phyloP scores from a whole-genome alignment of 2,329 filamentous ascomycete genomes.

The Chaetomiaceae sp. region DNA sequence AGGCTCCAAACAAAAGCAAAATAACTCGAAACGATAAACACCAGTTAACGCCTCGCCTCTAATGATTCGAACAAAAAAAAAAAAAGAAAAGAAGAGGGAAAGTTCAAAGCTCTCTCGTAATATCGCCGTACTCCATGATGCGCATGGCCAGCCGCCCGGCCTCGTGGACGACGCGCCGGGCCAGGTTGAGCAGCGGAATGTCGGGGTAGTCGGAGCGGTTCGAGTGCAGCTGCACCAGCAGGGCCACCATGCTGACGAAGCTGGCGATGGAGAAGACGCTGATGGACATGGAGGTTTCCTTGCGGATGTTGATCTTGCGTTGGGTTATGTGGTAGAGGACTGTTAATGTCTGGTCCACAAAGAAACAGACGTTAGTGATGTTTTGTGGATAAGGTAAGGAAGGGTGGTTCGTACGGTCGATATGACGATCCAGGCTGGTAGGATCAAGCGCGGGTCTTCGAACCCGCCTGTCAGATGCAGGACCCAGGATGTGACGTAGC shows the following conservation, averaged over 20 bases:
- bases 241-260: conserved; percentile 68
- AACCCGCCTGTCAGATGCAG: conserved; percentile 67
- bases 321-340: conserved; percentile 73
- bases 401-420: conserved; percentile 54
- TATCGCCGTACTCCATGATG: conserved; percentile 30
- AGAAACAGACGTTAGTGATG: too few relatives aligned
- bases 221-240: conserved; percentile 63
- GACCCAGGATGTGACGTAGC: conserved; percentile 69
- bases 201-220: conserved; percentile 57
- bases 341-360: conserved; percentile 58
- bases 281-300: conserved; percentile 73
- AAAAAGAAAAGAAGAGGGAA: neutral
- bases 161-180: conserved; percentile 37
- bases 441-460: conserved; percentile 63
- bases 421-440: conserved; percentile 75
- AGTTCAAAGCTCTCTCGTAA: conserved; percentile 25
- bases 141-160: conserved; percentile 25
- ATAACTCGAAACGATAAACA: neutral
- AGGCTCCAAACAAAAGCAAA: neutral
- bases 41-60: neutral
- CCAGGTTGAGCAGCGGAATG: conserved; percentile 52
- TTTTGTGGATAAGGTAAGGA: conserved; percentile 1
- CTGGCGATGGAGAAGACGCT: conserved; percentile 72
- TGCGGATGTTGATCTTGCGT: conserved; percentile 73
- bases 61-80: too few relatives aligned